These are phyloP conservation scores for Trametes maxima DNA, from an alignment of 768 basidiomycete species.

Conservation along the genomic window DNA sequence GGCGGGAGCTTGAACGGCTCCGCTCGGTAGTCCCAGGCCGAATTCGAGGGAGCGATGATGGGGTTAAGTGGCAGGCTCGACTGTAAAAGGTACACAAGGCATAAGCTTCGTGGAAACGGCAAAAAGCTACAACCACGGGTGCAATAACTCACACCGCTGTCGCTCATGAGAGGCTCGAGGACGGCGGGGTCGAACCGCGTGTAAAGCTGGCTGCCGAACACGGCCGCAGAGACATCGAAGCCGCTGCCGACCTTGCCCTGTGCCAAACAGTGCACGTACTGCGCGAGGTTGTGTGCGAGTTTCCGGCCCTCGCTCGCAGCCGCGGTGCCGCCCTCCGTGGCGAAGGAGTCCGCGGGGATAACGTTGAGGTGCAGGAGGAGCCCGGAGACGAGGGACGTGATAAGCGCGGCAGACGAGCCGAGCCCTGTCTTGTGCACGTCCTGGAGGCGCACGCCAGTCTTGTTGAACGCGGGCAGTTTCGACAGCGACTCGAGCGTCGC, in stretches of 20 bases:
- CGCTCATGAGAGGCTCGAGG: conserved; percentile 64
- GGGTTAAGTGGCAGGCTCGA: conserved; percentile 41
- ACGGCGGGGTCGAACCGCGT: conserved; percentile 80
- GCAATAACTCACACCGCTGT: conserved; percentile 44
- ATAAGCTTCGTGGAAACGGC: background rate
- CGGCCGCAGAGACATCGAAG: conserved; percentile 93
- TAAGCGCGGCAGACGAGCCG: conserved; percentile 95
- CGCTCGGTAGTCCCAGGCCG: conserved; percentile 72
- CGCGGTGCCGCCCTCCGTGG: conserved; percentile 30
- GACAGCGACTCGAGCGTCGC: conserved; percentile 64
- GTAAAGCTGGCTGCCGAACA: conserved; percentile 94
- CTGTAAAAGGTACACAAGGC: background rate
- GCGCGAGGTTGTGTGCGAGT: conserved; percentile 89
- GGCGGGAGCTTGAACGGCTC: conserved; percentile 83
- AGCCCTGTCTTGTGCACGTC: conserved; percentile 98
- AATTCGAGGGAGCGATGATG: conserved; percentile 64
- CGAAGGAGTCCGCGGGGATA: conserved; percentile 54
- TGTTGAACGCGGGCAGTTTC: conserved; percentile 74
- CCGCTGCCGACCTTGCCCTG: conserved; percentile 99
- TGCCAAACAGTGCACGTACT: conserved; percentile 93
- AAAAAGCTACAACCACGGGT: background rate
- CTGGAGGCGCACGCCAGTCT: conserved; percentile 65
- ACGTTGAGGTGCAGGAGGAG: conserved; percentile 76
- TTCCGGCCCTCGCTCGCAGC: conserved; percentile 46
- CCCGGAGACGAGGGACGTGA: conserved; percentile 89